Conservation (phyloP, 306 rosid species). For the Prinsepia uniflora region DNA sequence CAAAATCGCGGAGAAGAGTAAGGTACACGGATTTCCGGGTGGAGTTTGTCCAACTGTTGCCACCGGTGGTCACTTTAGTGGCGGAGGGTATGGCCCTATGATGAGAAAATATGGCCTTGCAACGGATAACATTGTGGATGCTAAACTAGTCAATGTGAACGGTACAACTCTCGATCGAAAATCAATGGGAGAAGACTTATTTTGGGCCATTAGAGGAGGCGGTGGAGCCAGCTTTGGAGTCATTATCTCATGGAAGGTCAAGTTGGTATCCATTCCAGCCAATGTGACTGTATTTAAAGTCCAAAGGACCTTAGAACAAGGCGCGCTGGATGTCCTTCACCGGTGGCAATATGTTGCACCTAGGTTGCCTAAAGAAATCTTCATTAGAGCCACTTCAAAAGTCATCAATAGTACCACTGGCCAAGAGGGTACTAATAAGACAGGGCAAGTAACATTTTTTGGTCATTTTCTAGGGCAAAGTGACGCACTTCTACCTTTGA, state of each 20-base stretch:
- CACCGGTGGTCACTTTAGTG: constrained; percentile 31
- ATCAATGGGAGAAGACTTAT: constrained; percentile 39
- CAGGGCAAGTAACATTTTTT: constrained; percentile 1
- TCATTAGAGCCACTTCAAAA: constrained; percentile 10
- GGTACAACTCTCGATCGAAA: constrained; percentile 29
- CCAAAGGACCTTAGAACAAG: constrained; percentile 6
- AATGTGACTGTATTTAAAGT: constrained; percentile 27
- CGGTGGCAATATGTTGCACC: constrained; percentile 29
- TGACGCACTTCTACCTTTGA: neutral
- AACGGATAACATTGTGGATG: constrained; percentile 29
- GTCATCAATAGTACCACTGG: neutral
- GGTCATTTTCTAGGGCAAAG: constrained; percentile 1
- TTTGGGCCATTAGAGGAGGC: constrained; percentile 47
- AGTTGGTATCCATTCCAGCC: constrained; percentile 18
- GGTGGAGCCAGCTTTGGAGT: constrained; percentile 40
- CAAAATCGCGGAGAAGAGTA: constrained; percentile 20
- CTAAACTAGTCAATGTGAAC: constrained; percentile 17
- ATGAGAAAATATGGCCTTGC: constrained; percentile 37
- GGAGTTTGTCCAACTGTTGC: constrained; percentile 19
- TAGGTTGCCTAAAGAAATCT: constrained; percentile 17
- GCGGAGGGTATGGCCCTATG: constrained; percentile 36
- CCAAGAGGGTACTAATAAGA: neutral
- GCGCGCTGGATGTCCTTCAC: constrained; percentile 1
- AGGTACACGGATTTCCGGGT: constrained; percentile 24
- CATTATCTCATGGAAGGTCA: constrained; percentile 31